Percentiles rank a stretch among this genome's conserved stretches.
Conservation (phyloP, 306 rosid genomes). For the Begonia loranthoides region DNA sequence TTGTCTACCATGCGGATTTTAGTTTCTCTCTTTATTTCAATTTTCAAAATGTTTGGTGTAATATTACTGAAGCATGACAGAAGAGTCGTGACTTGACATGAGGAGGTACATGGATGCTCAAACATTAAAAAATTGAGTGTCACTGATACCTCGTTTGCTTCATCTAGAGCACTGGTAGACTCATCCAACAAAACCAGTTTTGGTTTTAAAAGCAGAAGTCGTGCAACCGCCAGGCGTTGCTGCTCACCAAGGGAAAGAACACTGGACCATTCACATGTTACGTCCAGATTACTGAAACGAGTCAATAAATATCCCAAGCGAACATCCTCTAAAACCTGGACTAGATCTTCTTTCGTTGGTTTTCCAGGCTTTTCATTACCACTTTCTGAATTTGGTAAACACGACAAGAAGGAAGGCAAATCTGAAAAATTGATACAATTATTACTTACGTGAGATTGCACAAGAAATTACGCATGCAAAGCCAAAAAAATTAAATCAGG, state of each 20-base stretch:
- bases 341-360: slow-evolving; percentile 67
- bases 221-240: slow-evolving; percentile 95
- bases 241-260: slow-evolving; percentile 97
- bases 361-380: slow-evolving; percentile 21
- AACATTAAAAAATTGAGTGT: not conserved
- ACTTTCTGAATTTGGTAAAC: slow-evolving; percentile 21
- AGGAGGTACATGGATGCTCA: too few species aligned
- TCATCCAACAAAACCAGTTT: slow-evolving; percentile 77
- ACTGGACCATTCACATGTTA: slow-evolving; percentile 84
- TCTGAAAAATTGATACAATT: slow-evolving; percentile 21
- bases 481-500: not conserved
- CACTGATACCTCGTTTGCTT: slow-evolving; percentile 72
- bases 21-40: too few species aligned
- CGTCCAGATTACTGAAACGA: slow-evolving; percentile 60
- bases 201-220: slow-evolving; percentile 75
- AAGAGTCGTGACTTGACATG: too few species aligned
- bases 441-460: not conserved
- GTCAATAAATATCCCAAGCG: slow-evolving; percentile 65
- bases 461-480: not conserved
- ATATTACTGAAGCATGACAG: too few species aligned
- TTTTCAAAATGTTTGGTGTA: too few species aligned
- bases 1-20: too few species aligned
- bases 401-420: slow-evolving; percentile 61
- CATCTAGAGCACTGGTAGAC: slow-evolving; percentile 91
- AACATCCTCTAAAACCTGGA: slow-evolving; percentile 63